These are phyloP conservation scores for Xylariaceae sp. DNA, from an alignment of 2,329 filamentous ascomycete species.

Conservation along the genomic window DNA sequence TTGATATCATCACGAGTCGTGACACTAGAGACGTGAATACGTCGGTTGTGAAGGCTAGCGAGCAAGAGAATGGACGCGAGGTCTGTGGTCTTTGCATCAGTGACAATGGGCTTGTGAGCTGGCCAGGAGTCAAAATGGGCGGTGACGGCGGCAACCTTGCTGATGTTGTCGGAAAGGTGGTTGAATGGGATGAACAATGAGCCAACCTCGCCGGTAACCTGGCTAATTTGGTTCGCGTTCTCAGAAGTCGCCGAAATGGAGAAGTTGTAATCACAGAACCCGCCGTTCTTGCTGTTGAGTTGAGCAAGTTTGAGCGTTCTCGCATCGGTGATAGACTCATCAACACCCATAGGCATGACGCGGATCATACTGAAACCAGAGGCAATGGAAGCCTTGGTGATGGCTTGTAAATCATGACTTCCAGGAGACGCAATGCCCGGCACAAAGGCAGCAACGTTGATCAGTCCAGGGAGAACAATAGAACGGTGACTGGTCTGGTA, in stretches of 20 bases:
- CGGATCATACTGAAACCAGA: constrained; percentile 77
- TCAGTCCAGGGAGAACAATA: constrained; percentile 65
- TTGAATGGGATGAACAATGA: constrained; percentile 82
- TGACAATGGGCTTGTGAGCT: constrained; percentile 71
- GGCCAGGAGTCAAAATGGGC: constrained; percentile 77
- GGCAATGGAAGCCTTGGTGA: constrained; percentile 68
- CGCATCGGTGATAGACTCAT: constrained; percentile 67
- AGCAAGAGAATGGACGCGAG: constrained; percentile 74
- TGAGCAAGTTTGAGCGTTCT: constrained; percentile 66
- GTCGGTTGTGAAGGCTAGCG: constrained; percentile 71
- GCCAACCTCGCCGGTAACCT: constrained; percentile 67
- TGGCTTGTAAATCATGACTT: constrained; percentile 62
- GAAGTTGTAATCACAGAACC: constrained; percentile 74
- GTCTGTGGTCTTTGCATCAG: constrained; percentile 74
- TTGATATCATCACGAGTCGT: constrained; percentile 77
- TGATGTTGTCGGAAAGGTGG: constrained; percentile 74
- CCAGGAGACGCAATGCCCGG: constrained; percentile 62
- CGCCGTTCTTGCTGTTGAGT: constrained; percentile 61
- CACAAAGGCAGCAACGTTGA: constrained; percentile 77
- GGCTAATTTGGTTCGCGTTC: constrained; percentile 69
- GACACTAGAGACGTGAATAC: constrained; percentile 74
- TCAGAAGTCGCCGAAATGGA: constrained; percentile 68
- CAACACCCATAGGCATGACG: constrained; percentile 69
- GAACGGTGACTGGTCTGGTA: constrained; percentile 86
- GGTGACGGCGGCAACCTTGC: constrained; percentile 73